These are phyloP conservation scores for Rhizoclosmatium globosum DNA, from an alignment of 192 early-diverging fungal species.

Conservation along the genomic window DNA sequence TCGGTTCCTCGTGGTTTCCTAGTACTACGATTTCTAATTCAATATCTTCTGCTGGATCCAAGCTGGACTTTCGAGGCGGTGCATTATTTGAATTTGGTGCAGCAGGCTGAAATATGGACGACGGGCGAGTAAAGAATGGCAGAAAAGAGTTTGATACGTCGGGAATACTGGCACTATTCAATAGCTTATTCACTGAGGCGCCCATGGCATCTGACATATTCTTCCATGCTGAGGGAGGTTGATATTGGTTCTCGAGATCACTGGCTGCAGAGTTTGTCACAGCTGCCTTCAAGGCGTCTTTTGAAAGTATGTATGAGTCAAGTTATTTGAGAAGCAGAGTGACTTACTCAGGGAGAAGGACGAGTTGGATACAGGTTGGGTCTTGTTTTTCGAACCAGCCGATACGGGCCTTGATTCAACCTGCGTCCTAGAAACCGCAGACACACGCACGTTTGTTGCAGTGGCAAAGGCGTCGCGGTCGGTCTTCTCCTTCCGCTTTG, in stretches of 20 bases:
- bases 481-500: too few relatives aligned
- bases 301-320: neutral
- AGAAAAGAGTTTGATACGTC: neutral
- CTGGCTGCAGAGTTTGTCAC: neutral
- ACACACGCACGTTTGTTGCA: too few relatives aligned
- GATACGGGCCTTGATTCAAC: too few relatives aligned
- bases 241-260: neutral
- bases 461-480: too few relatives aligned
- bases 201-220: conserved; percentile 5
- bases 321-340: too few relatives aligned
- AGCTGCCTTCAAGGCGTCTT: conserved; percentile 14
- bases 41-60: conserved; percentile 13
- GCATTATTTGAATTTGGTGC: neutral
- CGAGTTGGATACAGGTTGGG: neutral
- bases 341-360: neutral
- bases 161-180: neutral
- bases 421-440: too few relatives aligned
- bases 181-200: neutral
- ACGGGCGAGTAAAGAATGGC: neutral
- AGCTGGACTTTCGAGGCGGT: neutral
- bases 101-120: neutral
- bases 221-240: neutral
- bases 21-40: conserved; percentile 26
- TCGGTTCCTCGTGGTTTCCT: neutral
- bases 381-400: too few relatives aligned